Conservation (phyloP, 148 eudicot genomes). For the Fagopyrum tataricum region DNA sequence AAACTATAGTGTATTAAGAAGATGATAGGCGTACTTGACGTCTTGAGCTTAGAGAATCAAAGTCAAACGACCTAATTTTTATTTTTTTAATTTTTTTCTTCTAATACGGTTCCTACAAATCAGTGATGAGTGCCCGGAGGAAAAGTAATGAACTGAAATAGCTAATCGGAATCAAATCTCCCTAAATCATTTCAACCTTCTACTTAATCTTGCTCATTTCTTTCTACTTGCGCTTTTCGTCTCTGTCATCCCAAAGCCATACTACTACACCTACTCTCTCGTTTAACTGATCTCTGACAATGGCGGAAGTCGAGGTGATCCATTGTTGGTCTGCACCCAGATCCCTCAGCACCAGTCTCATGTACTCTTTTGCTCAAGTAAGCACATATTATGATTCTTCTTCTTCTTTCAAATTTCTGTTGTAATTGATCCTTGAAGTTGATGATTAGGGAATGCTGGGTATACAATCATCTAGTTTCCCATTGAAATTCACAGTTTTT, state of each 20-base stretch:
- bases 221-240: background rate
- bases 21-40: too few relatives aligned
- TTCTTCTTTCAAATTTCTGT: background rate
- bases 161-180: background rate
- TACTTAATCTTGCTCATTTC: background rate
- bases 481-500: background rate
- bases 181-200: background rate
- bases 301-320: constrained; percentile 48
- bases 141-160: background rate
- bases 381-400: background rate
- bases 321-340: constrained; percentile 98
- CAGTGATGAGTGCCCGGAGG: background rate
- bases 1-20: too few relatives aligned
- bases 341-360: constrained; percentile 82
- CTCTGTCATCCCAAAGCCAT: background rate
- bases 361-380: constrained; percentile 99
- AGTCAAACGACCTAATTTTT: background rate
- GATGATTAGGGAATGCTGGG: background rate
- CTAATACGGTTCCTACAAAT: background rate
- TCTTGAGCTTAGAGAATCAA: background rate
- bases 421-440: background rate
- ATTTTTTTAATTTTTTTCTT: background rate
- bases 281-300: background rate
- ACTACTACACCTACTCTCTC: background rate
- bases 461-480: background rate